These are phyloP conservation scores for Sphagnum magellanicum DNA, from an alignment of 228 moss, liverwort and hornwort genomes.

Conservation along the genomic window DNA sequence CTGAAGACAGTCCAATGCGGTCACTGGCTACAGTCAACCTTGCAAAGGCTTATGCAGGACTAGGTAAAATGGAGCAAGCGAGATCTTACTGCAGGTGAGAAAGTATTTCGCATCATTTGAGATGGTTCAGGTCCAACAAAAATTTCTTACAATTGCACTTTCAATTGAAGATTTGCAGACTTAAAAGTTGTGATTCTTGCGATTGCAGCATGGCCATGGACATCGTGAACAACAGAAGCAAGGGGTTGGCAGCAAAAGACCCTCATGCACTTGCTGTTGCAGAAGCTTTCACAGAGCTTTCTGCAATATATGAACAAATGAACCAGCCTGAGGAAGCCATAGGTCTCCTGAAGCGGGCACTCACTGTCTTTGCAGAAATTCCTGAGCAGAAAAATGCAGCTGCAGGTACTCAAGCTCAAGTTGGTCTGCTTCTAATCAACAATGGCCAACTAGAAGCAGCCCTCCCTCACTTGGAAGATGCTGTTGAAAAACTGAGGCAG, in stretches of 20 bases:
- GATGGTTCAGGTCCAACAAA: too few relatives aligned
- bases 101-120: too few relatives aligned
- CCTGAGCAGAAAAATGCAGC: slow-evolving; percentile 1
- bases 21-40: slow-evolving; percentile 37
- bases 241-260: not conserved
- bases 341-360: slow-evolving; percentile 28
- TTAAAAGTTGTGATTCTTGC: slow-evolving; percentile 3
- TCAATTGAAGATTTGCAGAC: too few relatives aligned
- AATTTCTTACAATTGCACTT: too few relatives aligned
- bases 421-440: slow-evolving; percentile 46
- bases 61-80: slow-evolving; percentile 19
- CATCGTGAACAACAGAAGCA: slow-evolving; percentile 23
- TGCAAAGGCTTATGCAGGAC: slow-evolving; percentile 36
- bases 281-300: slow-evolving; percentile 41
- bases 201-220: slow-evolving; percentile 24
- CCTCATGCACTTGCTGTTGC: slow-evolving; percentile 33
- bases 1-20: slow-evolving; percentile 36
- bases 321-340: slow-evolving; percentile 26
- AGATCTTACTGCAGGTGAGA: not conserved
- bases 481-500: slow-evolving; percentile 25
- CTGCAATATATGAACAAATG: slow-evolving; percentile 40
- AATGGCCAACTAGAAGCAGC: slow-evolving; percentile 39
- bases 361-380: not conserved
- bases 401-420: slow-evolving; percentile 49
- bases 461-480: slow-evolving; percentile 26